Percentiles rank a stretch among this genome's conserved stretches.
Conservation (phyloP, 2,329 filamentous ascomycete genomes). For the Phialocephala subalpina region DNA sequence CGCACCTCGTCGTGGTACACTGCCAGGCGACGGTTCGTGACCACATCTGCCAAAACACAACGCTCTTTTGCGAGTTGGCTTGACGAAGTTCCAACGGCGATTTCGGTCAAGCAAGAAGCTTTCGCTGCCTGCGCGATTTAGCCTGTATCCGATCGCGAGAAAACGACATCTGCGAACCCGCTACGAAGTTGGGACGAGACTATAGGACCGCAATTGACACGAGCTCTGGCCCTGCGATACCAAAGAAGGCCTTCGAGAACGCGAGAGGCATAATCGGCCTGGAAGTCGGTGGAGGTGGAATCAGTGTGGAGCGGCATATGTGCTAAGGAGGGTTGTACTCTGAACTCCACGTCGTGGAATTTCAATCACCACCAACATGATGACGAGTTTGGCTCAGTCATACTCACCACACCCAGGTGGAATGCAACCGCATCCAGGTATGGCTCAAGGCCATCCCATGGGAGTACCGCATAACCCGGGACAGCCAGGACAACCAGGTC, state of each 20-base stretch:
- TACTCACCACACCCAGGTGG: constrained; percentile 75
- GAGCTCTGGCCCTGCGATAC: constrained; percentile 10
- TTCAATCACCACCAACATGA: constrained; percentile 61
- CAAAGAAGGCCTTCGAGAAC: constrained; percentile 30
- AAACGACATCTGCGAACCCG: constrained; percentile 22
- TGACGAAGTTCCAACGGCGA: constrained; percentile 5
- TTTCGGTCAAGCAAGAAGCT: constrained; percentile 21
- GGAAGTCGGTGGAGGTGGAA: constrained; percentile 53
- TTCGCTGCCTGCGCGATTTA: constrained; percentile 33
- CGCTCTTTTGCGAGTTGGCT: constrained; percentile 18
- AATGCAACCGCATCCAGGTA: constrained; percentile 76
- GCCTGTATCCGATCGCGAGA: constrained; percentile 36
- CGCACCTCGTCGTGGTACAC: constrained; percentile 31
- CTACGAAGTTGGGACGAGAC: constrained; percentile 13
- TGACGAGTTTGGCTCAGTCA: constrained; percentile 72
- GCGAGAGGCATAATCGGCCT: constrained; percentile 47
- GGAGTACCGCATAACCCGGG: constrained; percentile 67
- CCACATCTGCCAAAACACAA: constrained; percentile 30
- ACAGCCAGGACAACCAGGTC: constrained; percentile 70
- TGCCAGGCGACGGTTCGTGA: background rate
- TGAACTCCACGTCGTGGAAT: constrained; percentile 69
- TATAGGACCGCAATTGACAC: constrained; percentile 25
- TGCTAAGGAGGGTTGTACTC: constrained; percentile 37
- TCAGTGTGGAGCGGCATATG: constrained; percentile 38
- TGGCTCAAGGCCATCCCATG: constrained; percentile 64